These are phyloP conservation scores for Coemansia sp. DNA, from an alignment of 192 early-diverging fungal genomes.

Conservation along the genomic window DNA sequence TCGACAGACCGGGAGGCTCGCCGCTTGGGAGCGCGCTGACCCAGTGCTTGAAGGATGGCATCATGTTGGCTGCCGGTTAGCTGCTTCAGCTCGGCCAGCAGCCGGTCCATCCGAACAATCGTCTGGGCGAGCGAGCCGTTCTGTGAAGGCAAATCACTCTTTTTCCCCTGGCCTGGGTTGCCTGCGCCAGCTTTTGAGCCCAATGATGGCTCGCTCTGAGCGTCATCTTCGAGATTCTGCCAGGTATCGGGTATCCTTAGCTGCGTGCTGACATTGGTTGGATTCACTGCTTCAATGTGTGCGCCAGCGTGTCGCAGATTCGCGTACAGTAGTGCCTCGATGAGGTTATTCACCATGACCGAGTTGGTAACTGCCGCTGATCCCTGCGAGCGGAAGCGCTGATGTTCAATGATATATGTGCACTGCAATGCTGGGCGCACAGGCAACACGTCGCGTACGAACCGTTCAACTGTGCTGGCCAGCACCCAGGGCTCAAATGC, in stretches of 20 bases:
- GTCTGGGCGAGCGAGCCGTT: neutral
- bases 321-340: conserved; percentile 50
- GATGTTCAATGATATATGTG: conserved; percentile 50
- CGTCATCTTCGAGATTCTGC: neutral
- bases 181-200: neutral
- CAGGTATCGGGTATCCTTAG: conserved; percentile 19
- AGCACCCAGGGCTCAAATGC: conserved; percentile 50
- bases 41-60: conserved; percentile 17
- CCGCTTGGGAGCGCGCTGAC: neutral
- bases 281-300: conserved; percentile 37
- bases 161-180: neutral
- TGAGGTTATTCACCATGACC: conserved; percentile 50
- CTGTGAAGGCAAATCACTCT: neutral
- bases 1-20: neutral
- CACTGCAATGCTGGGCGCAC: conserved; percentile 13
- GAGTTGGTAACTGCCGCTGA: conserved; percentile 49
- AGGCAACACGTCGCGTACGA: conserved; percentile 36
- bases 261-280: conserved; percentile 31
- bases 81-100: conserved; percentile 16
- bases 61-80: conserved; percentile 16
- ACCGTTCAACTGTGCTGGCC: conserved; percentile 23
- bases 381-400: conserved; percentile 52
- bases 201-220: neutral
- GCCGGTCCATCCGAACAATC: conserved; percentile 21
- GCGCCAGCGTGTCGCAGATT: conserved; percentile 33